Base-by-base conservation (phyloP, 306 rosid genomes). In the Echinosophora koreensis region DNA sequence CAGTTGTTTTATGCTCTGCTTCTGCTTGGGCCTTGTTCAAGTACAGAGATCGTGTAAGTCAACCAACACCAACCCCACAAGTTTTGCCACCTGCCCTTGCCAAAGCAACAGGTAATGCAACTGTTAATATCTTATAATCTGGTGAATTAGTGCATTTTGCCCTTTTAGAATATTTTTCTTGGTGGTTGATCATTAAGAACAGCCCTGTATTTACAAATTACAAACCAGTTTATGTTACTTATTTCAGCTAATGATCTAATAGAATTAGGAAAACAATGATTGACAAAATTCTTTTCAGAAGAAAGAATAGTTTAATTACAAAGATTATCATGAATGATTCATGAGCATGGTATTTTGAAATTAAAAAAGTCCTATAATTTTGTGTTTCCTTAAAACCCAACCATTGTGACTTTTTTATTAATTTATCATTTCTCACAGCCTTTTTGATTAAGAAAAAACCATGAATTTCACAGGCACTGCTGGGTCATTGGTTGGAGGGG, bases 21-120 rank as follows among this genome's bases (percentile, higher is more conserved):
- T 87, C 84, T 78, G 96, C 86, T 83, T 90, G 89, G 91, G 73
- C 89, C 69, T 75, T 95, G 66, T 58, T 84, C 77, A 92, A 82
- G 85, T 64, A 11, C 52, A 91, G 91, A 80, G 84, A 87, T 75
- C 69, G 71, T 64, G 77, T 39, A 62, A 74, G 78, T 71, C 88
- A 78, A 79, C 70, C 64, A 63, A 68, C 80, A 61, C 72, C 89
- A 38, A 87, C 91, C 61, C 96, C 89, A 5, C 81, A 58, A 49
- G 82, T 47, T 87, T 76, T 77, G 47, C 78, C 85, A n/a, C 81
- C 97, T 27, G 59, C 93, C 69, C 77, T 83, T 41, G 46, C 85
- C 71, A 91, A 90, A 82, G 85, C 85, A 52, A 85, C 91, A 69
- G 99, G 99, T 95, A 90, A 69, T 52, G 35, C 61, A 66, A 61